Conservation (phyloP, 306 rosid genomes). For the Clitoria ternatea region DNA sequence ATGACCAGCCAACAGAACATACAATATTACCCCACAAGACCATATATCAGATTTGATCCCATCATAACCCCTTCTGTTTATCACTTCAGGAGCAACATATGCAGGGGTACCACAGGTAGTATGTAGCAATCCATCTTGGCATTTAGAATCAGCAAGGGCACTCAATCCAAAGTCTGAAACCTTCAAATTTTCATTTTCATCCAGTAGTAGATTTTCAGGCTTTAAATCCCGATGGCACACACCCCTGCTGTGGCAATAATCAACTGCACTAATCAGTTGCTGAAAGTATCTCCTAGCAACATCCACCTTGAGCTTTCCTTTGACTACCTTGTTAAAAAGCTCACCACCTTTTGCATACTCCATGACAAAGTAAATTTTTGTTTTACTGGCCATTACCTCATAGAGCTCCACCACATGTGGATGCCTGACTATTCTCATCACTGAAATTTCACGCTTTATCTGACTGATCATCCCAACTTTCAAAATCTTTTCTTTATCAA, state of each 20-base stretch:
- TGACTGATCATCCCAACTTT: conserved; percentile 91
- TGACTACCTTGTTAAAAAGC: conserved; percentile 78
- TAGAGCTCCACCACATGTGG: conserved; percentile 87
- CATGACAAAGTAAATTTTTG: conserved; percentile 92
- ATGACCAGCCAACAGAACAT: conserved; percentile 83
- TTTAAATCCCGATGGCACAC: conserved; percentile 86
- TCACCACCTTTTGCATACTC: conserved; percentile 93
- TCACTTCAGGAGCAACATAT: conserved; percentile 92
- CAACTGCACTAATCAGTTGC: conserved; percentile 86
- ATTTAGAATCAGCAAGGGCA: conserved; percentile 67
- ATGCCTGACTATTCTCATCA: conserved; percentile 75
- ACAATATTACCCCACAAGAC: conserved; percentile 97
- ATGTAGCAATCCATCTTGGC: conserved; percentile 90
- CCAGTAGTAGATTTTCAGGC: conserved; percentile 90
- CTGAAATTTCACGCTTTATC: conserved; percentile 89
- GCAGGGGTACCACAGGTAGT: conserved; percentile 98
- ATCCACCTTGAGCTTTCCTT: conserved; percentile 85
- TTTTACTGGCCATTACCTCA: conserved; percentile 95
- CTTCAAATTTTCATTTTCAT: conserved; percentile 85
- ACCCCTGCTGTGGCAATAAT: conserved; percentile 92
- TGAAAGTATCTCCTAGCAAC: conserved; percentile 78
- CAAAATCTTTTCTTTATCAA: conserved; percentile 78
- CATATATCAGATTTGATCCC: conserved; percentile 93
- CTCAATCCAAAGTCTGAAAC: conserved; percentile 95
- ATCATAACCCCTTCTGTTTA: conserved; percentile 81